Evolutionary conservation across 2,329 filamentous ascomycete species (phyloP).

Genomic region (Stemphylium beticola): DNA sequence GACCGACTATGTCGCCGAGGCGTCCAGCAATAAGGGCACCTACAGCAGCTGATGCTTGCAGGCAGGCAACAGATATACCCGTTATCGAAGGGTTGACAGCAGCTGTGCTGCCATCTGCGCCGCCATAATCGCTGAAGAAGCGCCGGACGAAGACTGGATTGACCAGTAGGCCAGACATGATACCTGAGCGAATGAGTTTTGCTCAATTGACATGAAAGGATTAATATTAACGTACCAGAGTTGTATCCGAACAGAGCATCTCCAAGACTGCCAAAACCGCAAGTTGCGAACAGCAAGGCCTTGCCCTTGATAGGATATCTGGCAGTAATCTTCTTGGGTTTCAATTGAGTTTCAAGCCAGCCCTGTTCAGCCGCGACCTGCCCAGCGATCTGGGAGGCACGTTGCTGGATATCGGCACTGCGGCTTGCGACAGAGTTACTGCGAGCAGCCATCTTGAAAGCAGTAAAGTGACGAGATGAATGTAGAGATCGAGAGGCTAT

Average conservation of each 20-base stretch:
- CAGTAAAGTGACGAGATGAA: not conserved
- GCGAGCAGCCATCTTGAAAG: conserved; percentile 10
- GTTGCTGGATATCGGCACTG: conserved; percentile 26
- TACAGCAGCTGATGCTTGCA: conserved; percentile 47
- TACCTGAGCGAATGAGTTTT: conserved; percentile 35
- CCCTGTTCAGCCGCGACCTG: conserved; percentile 31
- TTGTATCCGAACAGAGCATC: conserved; percentile 54
- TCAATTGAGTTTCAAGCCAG: conserved; percentile 46
- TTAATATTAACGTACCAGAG: conserved; percentile 35
- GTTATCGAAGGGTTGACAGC: conserved; percentile 49
- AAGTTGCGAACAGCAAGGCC: conserved; percentile 48
- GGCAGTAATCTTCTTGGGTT: conserved; percentile 45
- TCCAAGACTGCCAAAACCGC: conserved; percentile 50
- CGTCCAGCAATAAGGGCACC: conserved; percentile 45
- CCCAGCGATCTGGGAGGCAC: conserved; percentile 28
- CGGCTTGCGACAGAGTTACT: conserved; percentile 19
- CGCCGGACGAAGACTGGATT: conserved; percentile 50
- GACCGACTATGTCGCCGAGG: conserved; percentile 47
- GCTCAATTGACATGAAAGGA: not conserved
- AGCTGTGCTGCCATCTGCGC: conserved; percentile 42
- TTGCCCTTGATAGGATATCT: conserved; percentile 50
- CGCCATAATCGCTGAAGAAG: conserved; percentile 50
- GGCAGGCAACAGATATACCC: conserved; percentile 47
- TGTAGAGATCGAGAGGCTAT: no score
- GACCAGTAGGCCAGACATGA: conserved; percentile 51